Percentiles rank a stretch among this genome's conserved stretches.
These are phyloP conservation scores for Davidsoniella virescens DNA, from an alignment of 2,329 filamentous ascomycete genomes.

Conservation along the genomic window DNA sequence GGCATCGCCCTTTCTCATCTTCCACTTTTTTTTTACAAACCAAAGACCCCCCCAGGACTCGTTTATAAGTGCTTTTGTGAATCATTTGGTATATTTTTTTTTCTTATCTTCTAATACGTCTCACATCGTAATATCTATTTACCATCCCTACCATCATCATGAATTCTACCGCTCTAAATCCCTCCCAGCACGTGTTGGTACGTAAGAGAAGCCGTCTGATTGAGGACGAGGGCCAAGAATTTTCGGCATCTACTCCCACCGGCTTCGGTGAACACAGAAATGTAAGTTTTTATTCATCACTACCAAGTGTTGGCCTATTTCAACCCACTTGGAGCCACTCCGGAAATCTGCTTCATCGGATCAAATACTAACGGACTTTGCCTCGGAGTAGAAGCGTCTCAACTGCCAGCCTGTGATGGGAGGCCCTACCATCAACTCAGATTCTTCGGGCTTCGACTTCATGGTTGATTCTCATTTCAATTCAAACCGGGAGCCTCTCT, in stretches of 20 bases:
- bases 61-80: slow-evolving; percentile 3
- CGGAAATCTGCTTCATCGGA: neutral
- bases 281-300: slow-evolving; percentile 2
- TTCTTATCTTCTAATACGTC: neutral
- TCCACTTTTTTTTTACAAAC: neutral
- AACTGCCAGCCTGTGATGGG: slow-evolving; percentile 8
- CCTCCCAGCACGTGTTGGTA: slow-evolving; percentile 7
- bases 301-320: too few relatives aligned
- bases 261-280: slow-evolving; percentile 13
- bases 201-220: slow-evolving; percentile 12
- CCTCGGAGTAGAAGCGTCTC: slow-evolving; percentile 8
- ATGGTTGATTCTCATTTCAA: slow-evolving; percentile 22
- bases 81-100: neutral
- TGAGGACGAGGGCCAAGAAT: slow-evolving; percentile 10
- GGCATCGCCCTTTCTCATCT: neutral
- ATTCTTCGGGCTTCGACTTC: slow-evolving; percentile 5
- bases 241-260: neutral
- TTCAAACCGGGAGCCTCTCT: slow-evolving; percentile 27
- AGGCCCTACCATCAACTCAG: neutral
- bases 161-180: slow-evolving; percentile 2
- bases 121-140: neutral
- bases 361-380: neutral
- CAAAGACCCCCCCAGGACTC: neutral
- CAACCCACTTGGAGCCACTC: neutral
- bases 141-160: slow-evolving; percentile 1